A percentile compares a stretch with the other conserved stretches of the same genome.
These are phyloP conservation scores for Tylopilus sp. DNA, from an alignment of 1,284 basidiomycete species.

Conservation along the genomic window DNA sequence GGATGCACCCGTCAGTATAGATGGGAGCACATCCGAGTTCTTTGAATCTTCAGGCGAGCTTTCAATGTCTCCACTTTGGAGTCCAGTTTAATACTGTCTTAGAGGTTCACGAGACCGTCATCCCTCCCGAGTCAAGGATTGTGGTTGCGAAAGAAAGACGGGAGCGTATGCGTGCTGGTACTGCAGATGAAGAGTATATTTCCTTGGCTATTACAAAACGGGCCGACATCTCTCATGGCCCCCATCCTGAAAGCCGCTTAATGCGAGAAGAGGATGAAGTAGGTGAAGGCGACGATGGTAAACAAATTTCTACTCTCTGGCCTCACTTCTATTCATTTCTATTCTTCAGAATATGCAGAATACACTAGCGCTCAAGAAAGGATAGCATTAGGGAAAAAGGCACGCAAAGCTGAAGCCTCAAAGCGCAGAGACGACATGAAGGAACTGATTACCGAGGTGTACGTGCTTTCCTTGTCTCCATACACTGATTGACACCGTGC, in stretches of 20 bases:
- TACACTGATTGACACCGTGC: constrained; percentile 14
- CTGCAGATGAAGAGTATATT: constrained; percentile 73
- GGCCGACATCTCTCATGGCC: constrained; percentile 55
- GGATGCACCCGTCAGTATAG: constrained; percentile 52
- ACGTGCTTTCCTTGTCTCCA: constrained; percentile 32
- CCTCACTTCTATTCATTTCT: constrained; percentile 11
- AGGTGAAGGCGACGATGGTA: constrained; percentile 91
- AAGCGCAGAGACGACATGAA: constrained; percentile 74
- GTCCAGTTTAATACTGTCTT: constrained; percentile 1
- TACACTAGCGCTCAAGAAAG: constrained; percentile 86
- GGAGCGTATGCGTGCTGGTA: constrained; percentile 52
- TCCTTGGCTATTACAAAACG: constrained; percentile 69
- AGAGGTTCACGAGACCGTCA: constrained; percentile 41
- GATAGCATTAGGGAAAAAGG: constrained; percentile 84
- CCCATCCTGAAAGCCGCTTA: constrained; percentile 87
- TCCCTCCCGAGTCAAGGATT: constrained; percentile 77
- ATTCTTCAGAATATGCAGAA: constrained; percentile 71
- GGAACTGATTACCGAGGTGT: constrained; percentile 87
- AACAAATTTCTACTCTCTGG: constrained; percentile 23
- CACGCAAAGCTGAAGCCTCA: constrained; percentile 69
- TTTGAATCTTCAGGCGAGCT: constrained; percentile 41
- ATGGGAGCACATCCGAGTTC: constrained; percentile 37
- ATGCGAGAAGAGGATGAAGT: constrained; percentile 90
- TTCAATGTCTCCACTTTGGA: neutral
- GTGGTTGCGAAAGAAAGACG: constrained; percentile 77